phyloP scores from a whole-genome alignment of 495 filamentous ascomycete genomes.

The Tuber indicum region DNA sequence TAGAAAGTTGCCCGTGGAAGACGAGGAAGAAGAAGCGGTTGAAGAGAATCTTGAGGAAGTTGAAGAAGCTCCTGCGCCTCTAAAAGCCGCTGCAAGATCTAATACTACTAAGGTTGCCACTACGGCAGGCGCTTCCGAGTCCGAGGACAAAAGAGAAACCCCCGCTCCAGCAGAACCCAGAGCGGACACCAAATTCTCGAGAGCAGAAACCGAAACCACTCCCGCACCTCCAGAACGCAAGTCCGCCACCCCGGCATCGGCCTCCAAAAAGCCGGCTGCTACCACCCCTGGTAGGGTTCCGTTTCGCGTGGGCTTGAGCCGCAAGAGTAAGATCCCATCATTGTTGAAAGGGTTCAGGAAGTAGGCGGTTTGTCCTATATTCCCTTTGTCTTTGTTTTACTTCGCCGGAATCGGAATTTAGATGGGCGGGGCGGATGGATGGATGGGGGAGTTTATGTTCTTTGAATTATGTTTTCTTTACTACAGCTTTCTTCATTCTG shows the following conservation, averaged over 20 bases:
- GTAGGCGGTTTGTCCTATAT: slow-evolving; percentile 17
- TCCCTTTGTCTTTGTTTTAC: not conserved
- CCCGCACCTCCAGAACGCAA: not conserved
- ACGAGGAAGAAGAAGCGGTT: not conserved
- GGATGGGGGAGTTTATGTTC: slow-evolving; percentile 2
- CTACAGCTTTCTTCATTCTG: slow-evolving; percentile 1
- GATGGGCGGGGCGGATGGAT: not conserved
- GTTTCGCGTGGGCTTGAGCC: slow-evolving; percentile 39
- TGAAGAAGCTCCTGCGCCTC: not conserved
- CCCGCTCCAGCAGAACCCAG: not conserved
- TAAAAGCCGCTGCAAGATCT: not conserved
- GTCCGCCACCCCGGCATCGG: slow-evolving; percentile 9
- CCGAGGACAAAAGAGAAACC: not conserved
- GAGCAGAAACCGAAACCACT: slow-evolving; percentile 15
- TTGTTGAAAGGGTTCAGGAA: slow-evolving; percentile 36
- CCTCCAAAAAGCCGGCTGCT: slow-evolving; percentile 21
- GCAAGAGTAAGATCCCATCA: slow-evolving; percentile 37
- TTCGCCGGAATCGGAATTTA: not conserved
- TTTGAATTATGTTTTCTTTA: slow-evolving; percentile 5
- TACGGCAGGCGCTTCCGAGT: not conserved
- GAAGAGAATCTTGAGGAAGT: not conserved
- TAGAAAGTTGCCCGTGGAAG: not conserved
- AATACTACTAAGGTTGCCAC: not conserved
- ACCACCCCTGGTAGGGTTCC: slow-evolving; percentile 40
- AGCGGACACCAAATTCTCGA: not conserved